Base-by-base conservation (phyloP, 257 asterid genomes). In the Fraxinus excelsior region DNA sequence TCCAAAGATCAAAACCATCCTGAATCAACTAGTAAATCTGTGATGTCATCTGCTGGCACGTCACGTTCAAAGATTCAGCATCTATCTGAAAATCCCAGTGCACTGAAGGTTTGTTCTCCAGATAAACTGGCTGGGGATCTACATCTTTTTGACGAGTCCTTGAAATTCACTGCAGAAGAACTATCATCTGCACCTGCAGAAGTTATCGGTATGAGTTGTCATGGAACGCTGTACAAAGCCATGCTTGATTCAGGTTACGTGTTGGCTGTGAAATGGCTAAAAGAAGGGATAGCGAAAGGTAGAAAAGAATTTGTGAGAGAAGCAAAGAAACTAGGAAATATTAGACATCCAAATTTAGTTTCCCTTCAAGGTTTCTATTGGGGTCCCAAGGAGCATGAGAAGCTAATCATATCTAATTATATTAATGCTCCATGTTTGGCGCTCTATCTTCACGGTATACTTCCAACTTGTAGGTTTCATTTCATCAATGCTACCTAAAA, bases 311-410 rank as follows among this genome's bases (percentile, higher is more conserved):
- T 92, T 66, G 80, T 90, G 32, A 85, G 97, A 81, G 97, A 92
- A 82, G 94, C 91, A 19, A 92, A 87, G 85, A 90, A 92, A 80
- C 89, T 92, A 32, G 97, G 97, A 70, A 89, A 82, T 72, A 87
- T 92, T 70, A 75, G 92, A 62, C 95, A 92, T 74, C 91, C 92
- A 3, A 89, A 86, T 84, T 78, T 92, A 76, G 93, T 90, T 53
- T 83, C 96, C 46, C 91, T 92, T 44, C 91, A 82, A 42, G 97
- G 97, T 44, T 92, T 88, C 84, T 92, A 92, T 71, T 92, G 98
- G 95, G 98, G 98, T 62, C 97, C 97, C 16, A 90, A 84, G 78
- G 98, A 90, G 76, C 98, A 91, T 28, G 98, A 93, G 87, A 88
- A 90, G 87, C 88, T 93, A 7, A 84, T 93, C 83, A 81, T 93